A percentile compares a stretch with the other conserved stretches of the same genome.
phyloP scores from a whole-genome alignment of 305 asterid genomes.

The Solanum chacoense region DNA sequence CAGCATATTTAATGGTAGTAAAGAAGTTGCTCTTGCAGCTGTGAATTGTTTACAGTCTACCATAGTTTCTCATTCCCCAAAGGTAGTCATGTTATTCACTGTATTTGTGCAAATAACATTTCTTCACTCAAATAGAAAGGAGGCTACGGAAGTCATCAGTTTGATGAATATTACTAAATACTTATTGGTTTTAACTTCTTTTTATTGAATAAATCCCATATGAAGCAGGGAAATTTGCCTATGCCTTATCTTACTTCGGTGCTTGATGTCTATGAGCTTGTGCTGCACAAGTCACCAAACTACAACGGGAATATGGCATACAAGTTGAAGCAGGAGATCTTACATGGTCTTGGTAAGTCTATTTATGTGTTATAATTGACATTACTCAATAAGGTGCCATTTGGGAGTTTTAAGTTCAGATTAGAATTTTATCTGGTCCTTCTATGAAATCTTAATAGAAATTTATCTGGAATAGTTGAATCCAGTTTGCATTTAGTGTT shows the following conservation, averaged over 20 bases:
- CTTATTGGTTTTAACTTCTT: neutral
- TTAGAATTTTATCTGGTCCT: neutral
- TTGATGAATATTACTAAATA: neutral
- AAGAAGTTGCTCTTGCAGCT: slow-evolving; percentile 93
- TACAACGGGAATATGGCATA: slow-evolving; percentile 40
- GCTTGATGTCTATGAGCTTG: slow-evolving; percentile 79
- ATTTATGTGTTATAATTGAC: neutral
- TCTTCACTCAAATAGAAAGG: neutral
- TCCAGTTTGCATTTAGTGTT: neutral
- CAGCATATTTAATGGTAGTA: slow-evolving; percentile 82
- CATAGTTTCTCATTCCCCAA: slow-evolving; percentile 81
- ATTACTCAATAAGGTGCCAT: neutral
- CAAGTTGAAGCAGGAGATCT: slow-evolving; percentile 97
- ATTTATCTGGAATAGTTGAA: neutral
- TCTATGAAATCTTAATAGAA: neutral
- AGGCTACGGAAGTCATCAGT: neutral
- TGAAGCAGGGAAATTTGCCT: slow-evolving; percentile 79
- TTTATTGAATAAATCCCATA: neutral
- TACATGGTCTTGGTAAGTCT: slow-evolving; percentile 76
- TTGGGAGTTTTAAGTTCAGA: neutral
- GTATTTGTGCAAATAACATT: neutral
- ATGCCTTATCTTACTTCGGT: slow-evolving; percentile 55
- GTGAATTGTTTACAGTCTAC: slow-evolving; percentile 92
- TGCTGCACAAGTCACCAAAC: slow-evolving; percentile 51
- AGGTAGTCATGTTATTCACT: slow-evolving; percentile 33